Evolutionary conservation across 1,284 basidiomycete species (phyloP).

Genomic region (Blastosporella zonata): DNA sequence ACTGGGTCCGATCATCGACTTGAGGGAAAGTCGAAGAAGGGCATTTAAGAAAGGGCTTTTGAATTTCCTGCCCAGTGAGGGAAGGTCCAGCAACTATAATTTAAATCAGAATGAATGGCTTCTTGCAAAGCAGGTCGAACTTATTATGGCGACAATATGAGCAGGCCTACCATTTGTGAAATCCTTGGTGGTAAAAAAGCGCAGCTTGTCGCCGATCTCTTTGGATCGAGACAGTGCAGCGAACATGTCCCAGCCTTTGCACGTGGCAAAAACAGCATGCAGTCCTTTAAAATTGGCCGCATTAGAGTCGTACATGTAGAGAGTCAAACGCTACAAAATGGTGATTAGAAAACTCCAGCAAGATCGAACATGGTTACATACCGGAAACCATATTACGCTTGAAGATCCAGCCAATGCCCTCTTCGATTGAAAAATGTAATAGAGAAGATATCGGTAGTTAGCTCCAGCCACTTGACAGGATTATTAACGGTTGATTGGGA

Average conservation of each 20-base stretch:
- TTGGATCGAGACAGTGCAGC: neutral
- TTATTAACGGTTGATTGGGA: too few species aligned
- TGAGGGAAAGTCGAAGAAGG: conserved; percentile 13
- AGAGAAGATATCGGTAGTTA: too few species aligned
- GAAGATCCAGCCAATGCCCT: neutral
- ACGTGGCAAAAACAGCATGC: neutral
- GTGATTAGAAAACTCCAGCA: neutral
- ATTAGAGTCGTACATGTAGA: neutral
- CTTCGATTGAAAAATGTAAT: too few species aligned
- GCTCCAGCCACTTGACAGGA: too few species aligned
- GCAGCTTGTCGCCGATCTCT: neutral
- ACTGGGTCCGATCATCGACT: conserved; percentile 11
- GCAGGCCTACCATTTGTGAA: neutral
- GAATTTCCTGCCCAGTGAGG: conserved; percentile 10
- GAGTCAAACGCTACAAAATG: neutral
- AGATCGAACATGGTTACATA: neutral
- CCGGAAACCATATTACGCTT: neutral
- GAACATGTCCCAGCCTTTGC: neutral
- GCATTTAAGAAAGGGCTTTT: conserved; percentile 14
- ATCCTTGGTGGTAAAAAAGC: neutral
- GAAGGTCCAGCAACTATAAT: conserved; percentile 12
- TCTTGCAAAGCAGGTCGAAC: neutral
- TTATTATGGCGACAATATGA: neutral
- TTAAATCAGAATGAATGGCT: neutral
- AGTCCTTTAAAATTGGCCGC: neutral